These are phyloP conservation scores for Aegilops bicornis DNA, from an alignment of 176 grass and related monocot genomes.

Conservation along the genomic window DNA sequence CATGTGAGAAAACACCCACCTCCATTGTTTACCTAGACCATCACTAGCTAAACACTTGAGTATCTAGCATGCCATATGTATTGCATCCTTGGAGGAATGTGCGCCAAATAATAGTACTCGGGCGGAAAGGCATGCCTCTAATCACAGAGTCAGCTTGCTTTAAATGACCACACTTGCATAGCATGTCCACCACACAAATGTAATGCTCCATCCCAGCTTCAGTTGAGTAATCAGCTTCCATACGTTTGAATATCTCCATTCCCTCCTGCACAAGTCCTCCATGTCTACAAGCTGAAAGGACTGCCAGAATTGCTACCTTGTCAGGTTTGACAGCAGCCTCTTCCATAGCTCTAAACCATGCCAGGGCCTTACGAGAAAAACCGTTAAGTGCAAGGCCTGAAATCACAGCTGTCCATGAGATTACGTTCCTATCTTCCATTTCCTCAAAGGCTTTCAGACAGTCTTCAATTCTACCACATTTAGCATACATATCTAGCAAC, in stretches of 20 bases:
- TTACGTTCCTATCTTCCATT: constrained; percentile 65
- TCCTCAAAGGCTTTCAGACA: constrained; percentile 62
- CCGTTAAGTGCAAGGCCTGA: constrained; percentile 78
- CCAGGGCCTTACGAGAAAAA: constrained; percentile 58
- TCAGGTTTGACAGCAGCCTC: constrained; percentile 57
- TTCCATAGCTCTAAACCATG: constrained; percentile 63
- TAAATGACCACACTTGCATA: constrained; percentile 62
- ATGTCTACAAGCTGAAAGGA: constrained; percentile 70
- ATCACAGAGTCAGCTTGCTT: constrained; percentile 63
- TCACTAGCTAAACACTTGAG: constrained; percentile 30
- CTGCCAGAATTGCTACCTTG: constrained; percentile 60
- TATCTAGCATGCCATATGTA: constrained; percentile 41
- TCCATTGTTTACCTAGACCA: not conserved
- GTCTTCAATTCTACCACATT: constrained; percentile 80
- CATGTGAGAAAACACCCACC: constrained; percentile 4
- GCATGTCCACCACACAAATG: constrained; percentile 69
- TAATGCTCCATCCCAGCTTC: constrained; percentile 83
- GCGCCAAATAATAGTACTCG: constrained; percentile 57
- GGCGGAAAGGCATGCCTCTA: constrained; percentile 66
- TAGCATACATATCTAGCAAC: constrained; percentile 85
- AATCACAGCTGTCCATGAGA: constrained; percentile 74
- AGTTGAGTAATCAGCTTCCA: constrained; percentile 48
- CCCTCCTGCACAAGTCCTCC: constrained; percentile 66
- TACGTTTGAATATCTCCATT: constrained; percentile 62
- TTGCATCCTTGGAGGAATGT: constrained; percentile 72